phyloP scores from a whole-genome alignment of 1,284 basidiomycete genomes.

The Butyriboletus appendiculatus region DNA sequence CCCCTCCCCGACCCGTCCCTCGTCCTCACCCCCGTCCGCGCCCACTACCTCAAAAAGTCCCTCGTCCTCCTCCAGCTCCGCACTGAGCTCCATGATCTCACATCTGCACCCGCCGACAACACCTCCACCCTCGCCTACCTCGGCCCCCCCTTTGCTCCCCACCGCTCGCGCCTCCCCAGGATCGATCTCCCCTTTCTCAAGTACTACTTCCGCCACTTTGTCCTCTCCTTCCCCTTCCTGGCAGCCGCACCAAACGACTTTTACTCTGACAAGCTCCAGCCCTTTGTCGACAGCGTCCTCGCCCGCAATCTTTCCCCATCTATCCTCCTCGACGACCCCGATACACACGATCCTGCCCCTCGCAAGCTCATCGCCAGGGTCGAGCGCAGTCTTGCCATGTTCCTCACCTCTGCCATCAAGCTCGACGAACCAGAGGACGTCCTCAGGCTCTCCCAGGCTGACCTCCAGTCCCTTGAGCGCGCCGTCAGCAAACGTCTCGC shows the following conservation, averaged over 20 bases:
- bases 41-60: slow-evolving; percentile 96
- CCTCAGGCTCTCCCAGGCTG: slow-evolving; percentile 80
- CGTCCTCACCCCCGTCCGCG: slow-evolving; percentile 76
- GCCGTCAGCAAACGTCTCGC: slow-evolving; percentile 63
- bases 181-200: slow-evolving; percentile 85
- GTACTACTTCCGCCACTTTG: slow-evolving; percentile 88
- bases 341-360: slow-evolving; percentile 49
- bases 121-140: slow-evolving; percentile 83
- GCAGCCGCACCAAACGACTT: slow-evolving; percentile 83
- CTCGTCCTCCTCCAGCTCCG: slow-evolving; percentile 85
- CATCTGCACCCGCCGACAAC: slow-evolving; percentile 48
- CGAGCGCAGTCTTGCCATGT: slow-evolving; percentile 81
- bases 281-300: slow-evolving; percentile 83
- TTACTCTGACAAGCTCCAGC: slow-evolving; percentile 91
- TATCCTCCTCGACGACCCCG: slow-evolving; percentile 59
- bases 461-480: slow-evolving; percentile 74
- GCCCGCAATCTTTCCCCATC: slow-evolving; percentile 74
- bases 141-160: slow-evolving; percentile 84
- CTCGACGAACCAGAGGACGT: slow-evolving; percentile 83
- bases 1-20: slow-evolving; percentile 8
- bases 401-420: slow-evolving; percentile 82
- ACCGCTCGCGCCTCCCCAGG: slow-evolving; percentile 47
- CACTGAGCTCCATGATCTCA: slow-evolving; percentile 73
- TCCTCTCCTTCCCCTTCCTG: slow-evolving; percentile 93
- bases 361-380: slow-evolving; percentile 70